Evolutionary conservation across 1,139 yeast species (phyloP), one percentile per base, ranked within the genome.

Genomic region (Diutina rugosa): DNA sequence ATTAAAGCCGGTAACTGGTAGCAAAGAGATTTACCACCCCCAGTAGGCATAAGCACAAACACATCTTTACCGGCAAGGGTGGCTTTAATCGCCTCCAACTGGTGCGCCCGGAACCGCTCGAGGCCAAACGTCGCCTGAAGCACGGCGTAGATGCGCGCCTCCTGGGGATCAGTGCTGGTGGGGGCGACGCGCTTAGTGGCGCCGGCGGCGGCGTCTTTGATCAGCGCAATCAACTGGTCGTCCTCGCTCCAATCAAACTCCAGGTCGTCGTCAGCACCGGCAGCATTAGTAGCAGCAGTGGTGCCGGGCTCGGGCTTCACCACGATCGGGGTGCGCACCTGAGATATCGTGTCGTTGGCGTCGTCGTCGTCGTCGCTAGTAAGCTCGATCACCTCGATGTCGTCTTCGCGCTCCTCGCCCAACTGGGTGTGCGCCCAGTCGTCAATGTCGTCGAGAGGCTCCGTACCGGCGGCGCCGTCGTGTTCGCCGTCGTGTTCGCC

Each of bases 11-110:
- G 99, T 21, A 95, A 72, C 69, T 95, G 99, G 68, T 91, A 95
- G 67, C 99, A 95, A 51, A 95, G 72, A 0, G 98, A 91, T 68
- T 95, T 95, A 56, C 99, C 99, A 56, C 99, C 99, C 52, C 99
- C 99, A 0, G 99, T 95, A 0, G 99, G 99, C 97, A 95, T 93
- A 62, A 95, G 74, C 1, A 95, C 97, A 72, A 95, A 90, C 0
- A 89, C 96, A 68, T 95, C 99, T 55, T 79, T 78, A 0, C 97
- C 96, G 14, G 78, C 69, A 45, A 95, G 72, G 0, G 97, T 85
- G 0, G 96, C 85, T 62, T 86, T 82, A 12, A 95, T 79, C 0
- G 98, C 98, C 58, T 89, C 95, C 49, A 85, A 71, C 66, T 95
- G 99, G 66, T 93, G 89, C 3, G 84, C 79, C 56, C 99, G 78